Percentiles rank a stretch among this genome's conserved stretches.
phyloP scores from a whole-genome alignment of 441 rosid species.

The Croton laevigatus region DNA sequence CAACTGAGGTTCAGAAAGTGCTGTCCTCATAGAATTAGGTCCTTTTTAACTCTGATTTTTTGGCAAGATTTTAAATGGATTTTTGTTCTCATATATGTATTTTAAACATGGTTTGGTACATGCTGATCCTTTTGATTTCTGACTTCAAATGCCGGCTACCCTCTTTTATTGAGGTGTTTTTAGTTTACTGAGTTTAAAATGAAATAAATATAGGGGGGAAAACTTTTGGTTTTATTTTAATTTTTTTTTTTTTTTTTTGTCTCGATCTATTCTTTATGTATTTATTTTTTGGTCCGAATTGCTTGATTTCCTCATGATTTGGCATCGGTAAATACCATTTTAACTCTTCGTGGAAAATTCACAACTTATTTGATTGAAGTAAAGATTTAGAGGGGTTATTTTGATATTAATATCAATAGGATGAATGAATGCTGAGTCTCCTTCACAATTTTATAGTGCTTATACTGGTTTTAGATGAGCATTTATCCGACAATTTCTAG shows the following conservation, averaged over 20 bases:
- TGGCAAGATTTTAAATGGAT: background rate
- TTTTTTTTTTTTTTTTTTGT: background rate
- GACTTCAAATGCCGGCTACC: slow-evolving; percentile 17
- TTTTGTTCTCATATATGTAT: slow-evolving; percentile 21
- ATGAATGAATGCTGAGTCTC: too few species aligned
- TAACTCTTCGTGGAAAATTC: too few species aligned
- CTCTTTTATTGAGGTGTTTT: slow-evolving; percentile 11
- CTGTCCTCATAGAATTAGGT: slow-evolving; percentile 40
- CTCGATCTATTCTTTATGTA: too few species aligned
- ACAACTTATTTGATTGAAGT: too few species aligned
- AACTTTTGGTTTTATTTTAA: background rate
- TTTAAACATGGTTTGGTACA: slow-evolving; percentile 6
- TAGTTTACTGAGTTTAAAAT: slow-evolving; percentile 2
- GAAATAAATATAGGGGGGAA: slow-evolving; percentile 18
- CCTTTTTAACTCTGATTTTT: background rate
- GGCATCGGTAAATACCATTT: too few species aligned
- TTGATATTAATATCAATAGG: too few species aligned
- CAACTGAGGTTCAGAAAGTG: slow-evolving; percentile 69
- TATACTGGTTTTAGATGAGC: too few species aligned
- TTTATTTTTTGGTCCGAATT: background rate
- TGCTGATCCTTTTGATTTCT: slow-evolving; percentile 4
- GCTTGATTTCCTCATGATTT: background rate
- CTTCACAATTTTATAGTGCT: too few species aligned
- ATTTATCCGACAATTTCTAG: too few species aligned
- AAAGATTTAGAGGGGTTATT: too few species aligned